These are phyloP conservation scores for Halophytophthora polymorphica DNA, from an alignment of 352 stramenopile species.

Conservation along the genomic window DNA sequence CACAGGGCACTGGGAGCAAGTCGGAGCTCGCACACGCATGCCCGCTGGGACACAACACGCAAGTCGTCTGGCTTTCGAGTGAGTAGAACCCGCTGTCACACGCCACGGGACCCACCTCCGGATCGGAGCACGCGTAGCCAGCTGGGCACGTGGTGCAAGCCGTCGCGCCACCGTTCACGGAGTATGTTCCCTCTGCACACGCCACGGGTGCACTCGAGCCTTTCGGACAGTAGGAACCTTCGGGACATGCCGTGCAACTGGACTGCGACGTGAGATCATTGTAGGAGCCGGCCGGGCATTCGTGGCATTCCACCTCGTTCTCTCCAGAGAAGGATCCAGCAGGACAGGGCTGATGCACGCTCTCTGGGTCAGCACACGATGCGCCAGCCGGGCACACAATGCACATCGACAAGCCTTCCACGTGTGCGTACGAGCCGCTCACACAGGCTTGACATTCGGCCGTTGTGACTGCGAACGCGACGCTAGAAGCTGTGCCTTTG, in stretches of 20 bases:
- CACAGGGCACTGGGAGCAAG: conserved; percentile 15
- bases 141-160: conserved; percentile 35
- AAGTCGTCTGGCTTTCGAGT: conserved; percentile 11
- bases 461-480: conserved; percentile 20
- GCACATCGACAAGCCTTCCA: conserved; percentile 30
- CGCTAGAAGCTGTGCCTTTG: conserved; percentile 37
- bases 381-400: conserved; percentile 39
- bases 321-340: conserved; percentile 42
- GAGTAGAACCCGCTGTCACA: conserved; percentile 24
- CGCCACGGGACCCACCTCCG: conserved; percentile 14
- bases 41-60: conserved; percentile 19
- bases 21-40: conserved; percentile 14
- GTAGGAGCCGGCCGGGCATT: conserved; percentile 40
- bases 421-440: conserved; percentile 40
- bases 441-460: conserved; percentile 35
- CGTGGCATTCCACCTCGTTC: conserved; percentile 37
- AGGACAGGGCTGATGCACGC: conserved; percentile 35
- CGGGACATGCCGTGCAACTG: conserved; percentile 39
- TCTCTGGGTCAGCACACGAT: conserved; percentile 17
- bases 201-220: conserved; percentile 18
- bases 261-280: conserved; percentile 29
- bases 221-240: conserved; percentile 42
- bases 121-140: conserved; percentile 23
- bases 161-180: conserved; percentile 23
- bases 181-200: conserved; percentile 38